phyloP scores from a whole-genome alignment of 352 stramenopile genomes.

The Phytophthora colocasiae region DNA sequence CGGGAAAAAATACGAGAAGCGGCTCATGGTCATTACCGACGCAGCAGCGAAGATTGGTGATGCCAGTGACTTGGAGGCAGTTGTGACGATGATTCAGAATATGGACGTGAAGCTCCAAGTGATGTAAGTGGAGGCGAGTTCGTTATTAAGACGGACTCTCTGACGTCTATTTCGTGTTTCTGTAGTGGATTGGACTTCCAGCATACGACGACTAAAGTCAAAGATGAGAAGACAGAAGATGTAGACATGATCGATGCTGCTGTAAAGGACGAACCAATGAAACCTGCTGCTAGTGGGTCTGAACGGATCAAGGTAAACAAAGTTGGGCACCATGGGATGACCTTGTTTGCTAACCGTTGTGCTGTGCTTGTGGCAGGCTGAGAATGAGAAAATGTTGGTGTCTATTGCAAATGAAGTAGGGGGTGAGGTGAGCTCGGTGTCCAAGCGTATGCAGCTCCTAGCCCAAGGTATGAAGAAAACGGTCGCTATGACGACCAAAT shows the following conservation, averaged over 20 bases:
- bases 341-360: too few relatives aligned
- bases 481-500: conserved; percentile 77
- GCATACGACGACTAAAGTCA: conserved; percentile 46
- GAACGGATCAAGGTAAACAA: conserved; percentile 33
- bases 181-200: conserved; percentile 71
- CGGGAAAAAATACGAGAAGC: conserved; percentile 82
- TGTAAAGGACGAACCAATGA: conserved; percentile 37
- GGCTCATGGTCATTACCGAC: conserved; percentile 82
- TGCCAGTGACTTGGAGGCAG: conserved; percentile 63
- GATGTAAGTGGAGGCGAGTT: conserved; percentile 50
- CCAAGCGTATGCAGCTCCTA: conserved; percentile 76
- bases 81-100: conserved; percentile 80
- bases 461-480: conserved; percentile 83
- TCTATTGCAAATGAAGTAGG: conserved; percentile 76
- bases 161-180: not conserved
- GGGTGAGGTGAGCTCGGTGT: conserved; percentile 73
- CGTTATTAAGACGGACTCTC: not conserved
- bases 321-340: too few relatives aligned
- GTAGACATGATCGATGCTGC: conserved; percentile 16
- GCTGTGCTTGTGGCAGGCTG: conserved; percentile 26
- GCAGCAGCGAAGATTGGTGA: conserved; percentile 68
- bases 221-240: conserved; percentile 39
- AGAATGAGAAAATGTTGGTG: conserved; percentile 90
- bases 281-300: conserved; percentile 2
- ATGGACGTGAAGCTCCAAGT: conserved; percentile 86